phyloP scores from a whole-genome alignment of 345 rosid genomes.

The Syzygium jambos region DNA sequence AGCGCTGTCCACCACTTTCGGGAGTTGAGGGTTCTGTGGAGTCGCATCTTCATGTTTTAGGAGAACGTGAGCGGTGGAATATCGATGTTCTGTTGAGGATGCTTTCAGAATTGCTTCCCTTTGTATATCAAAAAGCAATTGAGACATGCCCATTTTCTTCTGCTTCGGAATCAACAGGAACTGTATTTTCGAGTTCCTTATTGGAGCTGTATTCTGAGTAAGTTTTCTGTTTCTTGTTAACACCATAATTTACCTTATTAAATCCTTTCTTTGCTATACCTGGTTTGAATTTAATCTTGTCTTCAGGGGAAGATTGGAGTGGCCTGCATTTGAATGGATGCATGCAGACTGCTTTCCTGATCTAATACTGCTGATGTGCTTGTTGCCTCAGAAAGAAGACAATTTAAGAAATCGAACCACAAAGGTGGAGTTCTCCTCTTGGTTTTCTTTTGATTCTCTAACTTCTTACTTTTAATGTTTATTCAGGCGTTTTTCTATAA shows the following conservation, averaged over 20 bases:
- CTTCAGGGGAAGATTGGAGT: constrained; percentile 63
- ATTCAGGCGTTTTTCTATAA: constrained; percentile 1
- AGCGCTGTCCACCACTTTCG: constrained; percentile 92
- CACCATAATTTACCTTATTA: not conserved
- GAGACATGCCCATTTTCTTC: constrained; percentile 80
- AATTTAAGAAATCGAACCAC: constrained; percentile 70
- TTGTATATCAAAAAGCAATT: constrained; percentile 55
- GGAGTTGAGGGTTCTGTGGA: constrained; percentile 96
- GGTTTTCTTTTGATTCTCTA: not conserved
- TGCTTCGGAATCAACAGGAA: constrained; percentile 27
- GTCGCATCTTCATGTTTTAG: constrained; percentile 77
- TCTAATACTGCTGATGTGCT: constrained; percentile 66
- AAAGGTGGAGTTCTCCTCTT: constrained; percentile 40
- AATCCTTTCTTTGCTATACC: not conserved
- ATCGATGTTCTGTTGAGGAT: constrained; percentile 82
- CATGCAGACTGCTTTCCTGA: constrained; percentile 83
- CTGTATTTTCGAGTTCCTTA: constrained; percentile 39
- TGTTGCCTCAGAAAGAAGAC: constrained; percentile 89
- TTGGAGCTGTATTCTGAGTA: constrained; percentile 77
- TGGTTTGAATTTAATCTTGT: constrained; percentile 1
- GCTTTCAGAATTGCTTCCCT: constrained; percentile 72
- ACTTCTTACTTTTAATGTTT: not conserved
- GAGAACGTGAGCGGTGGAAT: constrained; percentile 95
- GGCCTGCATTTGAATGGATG: constrained; percentile 96
- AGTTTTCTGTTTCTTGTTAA: not conserved